Percentiles rank a stretch among this genome's conserved stretches.
phyloP scores from a whole-genome alignment of 495 filamentous ascomycete genomes.

The Glonium stellatum region DNA sequence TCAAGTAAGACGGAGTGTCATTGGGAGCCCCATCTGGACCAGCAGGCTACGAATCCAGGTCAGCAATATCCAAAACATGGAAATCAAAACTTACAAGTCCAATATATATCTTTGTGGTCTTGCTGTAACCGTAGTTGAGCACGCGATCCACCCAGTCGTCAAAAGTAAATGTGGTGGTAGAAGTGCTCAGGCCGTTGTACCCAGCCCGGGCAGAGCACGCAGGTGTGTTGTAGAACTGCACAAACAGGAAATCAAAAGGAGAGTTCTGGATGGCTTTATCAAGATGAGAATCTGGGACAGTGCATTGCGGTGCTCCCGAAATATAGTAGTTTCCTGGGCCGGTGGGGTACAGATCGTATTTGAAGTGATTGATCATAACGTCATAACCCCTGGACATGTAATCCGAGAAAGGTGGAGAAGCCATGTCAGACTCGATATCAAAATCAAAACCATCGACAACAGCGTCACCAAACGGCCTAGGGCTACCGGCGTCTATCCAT shows the following conservation, averaged over 20 bases:
- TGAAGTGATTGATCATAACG: conserved; percentile 32
- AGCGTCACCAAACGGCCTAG: conserved; percentile 36
- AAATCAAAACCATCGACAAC: conserved; percentile 39
- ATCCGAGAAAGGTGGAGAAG: conserved; percentile 19
- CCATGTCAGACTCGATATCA: conserved; percentile 35
- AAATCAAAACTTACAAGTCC: conserved; percentile 24
- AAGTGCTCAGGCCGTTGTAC: conserved; percentile 26
- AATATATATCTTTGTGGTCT: conserved; percentile 41
- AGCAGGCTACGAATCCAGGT: conserved; percentile 18
- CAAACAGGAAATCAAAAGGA: conserved; percentile 36
- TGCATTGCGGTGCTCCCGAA: conserved; percentile 40
- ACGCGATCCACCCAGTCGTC: conserved; percentile 35
- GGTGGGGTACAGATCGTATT: conserved; percentile 16
- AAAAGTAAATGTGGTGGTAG: conserved; percentile 34
- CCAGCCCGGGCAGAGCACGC: conserved; percentile 48
- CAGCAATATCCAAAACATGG: background rate
- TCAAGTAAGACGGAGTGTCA: conserved; percentile 41
- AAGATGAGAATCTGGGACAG: conserved; percentile 34
- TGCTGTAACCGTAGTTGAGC: conserved; percentile 26
- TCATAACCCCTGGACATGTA: conserved; percentile 30
- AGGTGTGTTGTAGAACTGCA: conserved; percentile 41
- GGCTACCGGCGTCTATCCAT: conserved; percentile 35
- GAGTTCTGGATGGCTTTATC: conserved; percentile 28
- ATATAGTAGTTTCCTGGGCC: conserved; percentile 35
- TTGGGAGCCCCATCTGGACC: conserved; percentile 31